Base-by-base conservation (phyloP, 2,329 filamentous ascomycete genomes). In the Paramyrothecium roridum region DNA sequence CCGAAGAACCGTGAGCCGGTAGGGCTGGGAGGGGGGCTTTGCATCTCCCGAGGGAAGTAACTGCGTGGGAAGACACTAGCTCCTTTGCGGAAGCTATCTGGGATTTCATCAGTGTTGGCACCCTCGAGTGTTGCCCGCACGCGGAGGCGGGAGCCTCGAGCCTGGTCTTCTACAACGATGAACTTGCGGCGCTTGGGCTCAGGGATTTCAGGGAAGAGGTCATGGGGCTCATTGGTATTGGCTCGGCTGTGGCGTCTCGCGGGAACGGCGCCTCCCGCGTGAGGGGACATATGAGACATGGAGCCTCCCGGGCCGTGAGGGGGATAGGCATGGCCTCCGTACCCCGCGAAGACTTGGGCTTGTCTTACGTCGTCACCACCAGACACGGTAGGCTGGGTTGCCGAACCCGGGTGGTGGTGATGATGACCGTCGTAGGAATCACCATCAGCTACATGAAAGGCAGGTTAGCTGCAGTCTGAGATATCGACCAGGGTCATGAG, bases 111-210 rank as follows among this genome's bases (percentile, higher is more conserved):
- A 77, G 95, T 96, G 70, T 97, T 89, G 63, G 97, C 92, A 48
- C 88, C 87, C 67, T 97, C 91, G n/a, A 99, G 85, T 59, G 90
- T 95, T 52, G 97, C 93, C 58, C 93, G 89, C 48, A 98, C 93
- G 17, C 93, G 87, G 2, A 97, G 87, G 46, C 92, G 85, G 52
- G 85, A 88, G 52, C 88, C 89, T 37, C 91, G 88, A 59, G 92
- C 89, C 52, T 85, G 87, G 70, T 98, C 93, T 62, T 97, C 93
- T 26, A 98, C 92, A 11, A 98, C 84, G 63, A 98, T 96, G 73
- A 98, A 98, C 73, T 97, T 98, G 69, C 93, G 89, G 67, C 91
- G 91, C 76, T 96, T 96, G 52, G 88, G 87, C 66, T 95, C 91
- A 1, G 93, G 92, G 52, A 96, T 83, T 61, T 95, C 89, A 50